phyloP scores from a whole-genome alignment of 1,284 basidiomycete species.

The Gymnopus androsaceus region DNA sequence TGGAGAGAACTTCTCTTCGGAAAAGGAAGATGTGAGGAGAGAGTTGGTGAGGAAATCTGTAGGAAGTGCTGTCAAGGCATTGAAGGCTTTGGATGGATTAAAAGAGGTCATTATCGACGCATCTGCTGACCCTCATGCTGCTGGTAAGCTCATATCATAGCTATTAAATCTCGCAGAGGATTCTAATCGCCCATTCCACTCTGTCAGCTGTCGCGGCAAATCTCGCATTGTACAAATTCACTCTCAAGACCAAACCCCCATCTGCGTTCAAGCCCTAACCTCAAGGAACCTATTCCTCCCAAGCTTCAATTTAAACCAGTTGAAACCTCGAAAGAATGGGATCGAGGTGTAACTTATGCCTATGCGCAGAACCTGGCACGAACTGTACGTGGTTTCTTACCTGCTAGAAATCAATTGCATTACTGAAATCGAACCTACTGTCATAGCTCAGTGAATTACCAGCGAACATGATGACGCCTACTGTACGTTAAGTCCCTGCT shows the following conservation, averaged over 20 bases:
- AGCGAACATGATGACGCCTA: constrained; percentile 82
- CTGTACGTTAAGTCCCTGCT: constrained; percentile 39
- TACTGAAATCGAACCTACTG: background rate
- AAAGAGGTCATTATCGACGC: constrained; percentile 63
- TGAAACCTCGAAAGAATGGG: constrained; percentile 59
- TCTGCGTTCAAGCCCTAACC: constrained; percentile 60
- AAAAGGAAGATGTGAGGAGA: constrained; percentile 50
- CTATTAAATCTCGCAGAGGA: background rate
- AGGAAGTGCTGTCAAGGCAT: constrained; percentile 65
- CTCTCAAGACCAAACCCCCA: constrained; percentile 70
- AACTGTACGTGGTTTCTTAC: constrained; percentile 49
- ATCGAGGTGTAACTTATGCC: constrained; percentile 71
- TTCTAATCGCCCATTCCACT: too few relatives aligned
- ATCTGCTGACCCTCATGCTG: constrained; percentile 70
- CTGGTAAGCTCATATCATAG: constrained; percentile 46
- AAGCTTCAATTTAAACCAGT: constrained; percentile 51
- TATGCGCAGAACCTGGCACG: constrained; percentile 84
- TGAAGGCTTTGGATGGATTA: constrained; percentile 61
- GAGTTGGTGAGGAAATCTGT: constrained; percentile 70
- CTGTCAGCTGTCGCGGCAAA: constrained; percentile 73
- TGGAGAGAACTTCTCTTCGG: constrained; percentile 57
- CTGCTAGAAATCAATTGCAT: background rate
- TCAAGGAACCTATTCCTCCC: constrained; percentile 47
- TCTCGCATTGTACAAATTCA: constrained; percentile 73
- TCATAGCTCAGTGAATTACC: constrained; percentile 79